These are phyloP conservation scores for Amoebophrya sp. DNA, from an alignment of 169 alveolate genomes.

Conservation along the genomic window DNA sequence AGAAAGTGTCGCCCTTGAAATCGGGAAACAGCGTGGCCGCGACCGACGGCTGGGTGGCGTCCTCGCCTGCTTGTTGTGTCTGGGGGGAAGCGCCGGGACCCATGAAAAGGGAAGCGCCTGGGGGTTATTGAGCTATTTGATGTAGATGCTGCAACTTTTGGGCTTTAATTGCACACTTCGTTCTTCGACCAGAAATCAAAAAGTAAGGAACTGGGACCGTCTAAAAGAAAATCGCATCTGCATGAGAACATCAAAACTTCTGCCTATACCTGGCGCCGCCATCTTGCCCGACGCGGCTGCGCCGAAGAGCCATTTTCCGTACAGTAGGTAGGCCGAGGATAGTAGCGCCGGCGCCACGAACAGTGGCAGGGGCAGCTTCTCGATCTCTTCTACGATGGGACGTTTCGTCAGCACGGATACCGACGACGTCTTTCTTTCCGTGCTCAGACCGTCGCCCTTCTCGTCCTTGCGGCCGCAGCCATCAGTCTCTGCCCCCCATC, in stretches of 20 bases:
- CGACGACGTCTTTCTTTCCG: background rate
- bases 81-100: background rate
- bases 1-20: background rate
- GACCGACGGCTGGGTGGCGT: too few relatives aligned
- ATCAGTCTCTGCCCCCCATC: too few relatives aligned
- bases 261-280: background rate
- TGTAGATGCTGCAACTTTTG: background rate
- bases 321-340: background rate
- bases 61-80: background rate
- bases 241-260: background rate
- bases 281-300: background rate
- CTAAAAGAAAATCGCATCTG: background rate
- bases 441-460: too few relatives aligned
- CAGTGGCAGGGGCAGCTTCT: background rate
- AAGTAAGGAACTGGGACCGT: too few relatives aligned
- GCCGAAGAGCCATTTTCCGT: background rate
- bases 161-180: background rate
- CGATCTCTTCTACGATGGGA: background rate
- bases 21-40: background rate
- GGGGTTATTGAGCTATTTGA: too few relatives aligned
- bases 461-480: too few relatives aligned
- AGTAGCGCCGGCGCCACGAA: background rate
- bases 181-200: background rate
- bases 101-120: background rate
- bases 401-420: background rate